Evolutionary conservation across 352 stramenopile species (phyloP), one percentile per base, ranked within the genome.

Genomic region (Aphanomyces cochlioides): DNA sequence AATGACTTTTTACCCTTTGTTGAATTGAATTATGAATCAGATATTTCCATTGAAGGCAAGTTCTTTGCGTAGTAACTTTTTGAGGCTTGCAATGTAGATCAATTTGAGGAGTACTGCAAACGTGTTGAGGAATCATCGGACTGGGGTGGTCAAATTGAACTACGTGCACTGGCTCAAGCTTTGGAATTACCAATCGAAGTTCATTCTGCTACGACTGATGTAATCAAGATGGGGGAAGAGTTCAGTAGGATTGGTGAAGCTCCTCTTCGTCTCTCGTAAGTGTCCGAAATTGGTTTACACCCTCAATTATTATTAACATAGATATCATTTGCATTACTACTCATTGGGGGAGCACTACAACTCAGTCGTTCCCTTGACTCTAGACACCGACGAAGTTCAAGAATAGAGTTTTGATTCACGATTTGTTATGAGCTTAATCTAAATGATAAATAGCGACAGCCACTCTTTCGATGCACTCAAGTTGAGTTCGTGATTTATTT

Each of bases 341-440:
- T 91, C 96, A 41, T 85, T 99, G 41, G 97, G 97, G n/a, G 96
- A 98, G 74, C 97, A 99, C 80, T 99, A 99, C 78, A 99, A 99
- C 88, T 98, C 94, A 43, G 92, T 99, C 38, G 74, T 50, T 50
- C 45, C 43, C 28, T 28, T 28, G 28, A 28, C 28, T 28, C 28
- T 28, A 28, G 28, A 28, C 28, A 28, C 28, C 28, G 28, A 28
- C 28, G 28, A 28, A 28, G 28, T 28, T 28, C 28, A 28, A 28
- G 28, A 28, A 28, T 28, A 28, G 28, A 0, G 28, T 2, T 28
- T 28, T 28, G 28, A 28, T 28, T 28, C 28, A 28, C 0, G 28
- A 28, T 28, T 28, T 28, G 28, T 28, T 28, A 28, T 28, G 28
- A 28, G 28, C 28, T 28, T 28, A 28, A 28, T 28, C 28, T 28